Percentiles rank a stretch among this genome's conserved stretches.
Evolutionary conservation across 176 grass and related monocot genomes (phyloP).

Genomic region (Pharus latifolius): DNA sequence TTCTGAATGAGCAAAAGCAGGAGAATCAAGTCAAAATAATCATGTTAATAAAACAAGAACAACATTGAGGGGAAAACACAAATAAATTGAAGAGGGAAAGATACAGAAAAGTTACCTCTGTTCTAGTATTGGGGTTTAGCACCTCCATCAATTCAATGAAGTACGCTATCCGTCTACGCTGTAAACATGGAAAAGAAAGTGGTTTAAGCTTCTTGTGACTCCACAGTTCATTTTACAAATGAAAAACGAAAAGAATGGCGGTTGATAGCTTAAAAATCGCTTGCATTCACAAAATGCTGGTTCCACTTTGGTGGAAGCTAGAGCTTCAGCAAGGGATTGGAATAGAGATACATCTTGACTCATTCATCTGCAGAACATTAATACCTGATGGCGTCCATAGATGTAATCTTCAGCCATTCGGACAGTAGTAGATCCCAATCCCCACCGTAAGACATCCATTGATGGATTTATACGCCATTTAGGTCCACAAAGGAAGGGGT

Average conservation of each 20-base stretch:
- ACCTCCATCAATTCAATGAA: conserved; percentile 92
- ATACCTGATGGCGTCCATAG: conserved; percentile 80
- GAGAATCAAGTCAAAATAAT: not conserved
- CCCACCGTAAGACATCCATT: conserved; percentile 61
- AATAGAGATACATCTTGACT: conserved; percentile 9
- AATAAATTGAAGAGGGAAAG: not conserved
- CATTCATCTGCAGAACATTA: not conserved
- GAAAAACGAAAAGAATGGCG: not conserved
- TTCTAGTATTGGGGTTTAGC: conserved; percentile 59
- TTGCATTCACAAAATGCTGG: not conserved
- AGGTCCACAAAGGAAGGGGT: conserved; percentile 94
- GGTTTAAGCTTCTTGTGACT: conserved; percentile 2
- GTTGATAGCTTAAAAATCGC: not conserved
- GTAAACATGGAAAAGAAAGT: conserved; percentile 26
- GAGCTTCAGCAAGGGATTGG: conserved; percentile 14
- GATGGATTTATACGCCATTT: conserved; percentile 84
- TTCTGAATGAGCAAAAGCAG: conserved; percentile 40
- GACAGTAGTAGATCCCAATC: conserved; percentile 86
- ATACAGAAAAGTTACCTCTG: conserved; percentile 44
- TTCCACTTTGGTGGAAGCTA: not conserved
- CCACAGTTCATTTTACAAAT: not conserved
- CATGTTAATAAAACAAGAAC: not conserved
- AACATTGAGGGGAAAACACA: not conserved
- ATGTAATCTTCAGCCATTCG: conserved; percentile 97
- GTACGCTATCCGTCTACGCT: conserved; percentile 74